Evolutionary conservation across 139 green algal species (phyloP), one percentile per base, ranked within the genome.

Genomic region (Gonium pectorale): DNA sequence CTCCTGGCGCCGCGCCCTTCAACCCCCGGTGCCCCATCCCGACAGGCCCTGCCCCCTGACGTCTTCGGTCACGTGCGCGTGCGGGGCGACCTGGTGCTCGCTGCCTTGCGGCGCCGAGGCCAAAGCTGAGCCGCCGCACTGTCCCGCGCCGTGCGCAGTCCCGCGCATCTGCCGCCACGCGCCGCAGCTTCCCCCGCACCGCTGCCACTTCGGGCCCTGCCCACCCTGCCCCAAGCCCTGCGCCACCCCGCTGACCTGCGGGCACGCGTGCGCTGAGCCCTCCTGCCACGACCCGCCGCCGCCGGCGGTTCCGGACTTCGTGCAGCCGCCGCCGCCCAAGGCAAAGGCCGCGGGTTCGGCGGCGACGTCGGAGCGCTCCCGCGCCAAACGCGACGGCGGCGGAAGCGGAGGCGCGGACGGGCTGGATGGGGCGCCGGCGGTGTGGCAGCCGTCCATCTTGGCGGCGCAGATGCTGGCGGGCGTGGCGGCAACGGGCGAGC

Each of bases 181-280:
- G 4, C 63, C 79, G 11, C 8, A 27, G 3, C 60, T 68, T 31
- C 83, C 89, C 26, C 80, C 81, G 8, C 95, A 98, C 80, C 70
- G 86, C 27, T 98, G 95, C 85, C 95, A 98, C 84, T 98, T 91
- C 86, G 95, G 95, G 4, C 78, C 92, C 0, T 98, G 95, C 85
- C 95, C 95, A 2, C 89, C 93, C 2, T 98, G 95, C 90, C 64
- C 81, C 1, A n/a, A 80, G 19, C 56, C 85, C 5, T 98, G 95
- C 73, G 88, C 86, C 40, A 90, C 83, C 8, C 37, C 72, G 38
- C 87, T 96, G 33, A 8, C 83, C 3, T 97, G 94, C 56, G 87
- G 91, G 26, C 94, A 97, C 78, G 27, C 31, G 2, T 97, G 94
- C 86, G 38, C 64, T 26, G 38, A 44, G 4, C 21, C 67, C 35